Evolutionary conservation across 106 monocot species (phyloP), one percentile per base, ranked within the genome.

Genomic region (Gastrodia elata): DNA sequence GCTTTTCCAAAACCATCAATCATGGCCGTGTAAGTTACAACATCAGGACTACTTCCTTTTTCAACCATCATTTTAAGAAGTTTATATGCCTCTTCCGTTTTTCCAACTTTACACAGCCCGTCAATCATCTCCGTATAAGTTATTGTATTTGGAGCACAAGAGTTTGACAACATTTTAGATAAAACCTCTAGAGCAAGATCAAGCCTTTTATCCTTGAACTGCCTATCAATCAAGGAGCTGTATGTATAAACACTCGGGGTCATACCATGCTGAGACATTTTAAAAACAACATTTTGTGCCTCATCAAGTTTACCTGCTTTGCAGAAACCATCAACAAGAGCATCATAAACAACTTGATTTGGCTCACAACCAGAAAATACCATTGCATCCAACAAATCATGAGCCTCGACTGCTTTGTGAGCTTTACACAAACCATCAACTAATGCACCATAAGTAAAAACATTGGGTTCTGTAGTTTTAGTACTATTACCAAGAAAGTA

Each of bases 81-180:
- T 64, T 88, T 88, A 76, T 82, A 80, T 13, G 97, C 97, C 77
- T 93, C 91, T 2, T 93, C 85, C 36, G 79, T 84, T 74, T 93
- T 93, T 58, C 85, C 90, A 25, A 87, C 76, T 77, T 91, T 98
- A 79, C 93, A 98, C 18, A 98, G 88, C 32, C 97, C 97, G 75
- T 98, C 97, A 71, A 98, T 77, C 97, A 98, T 98, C 82, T 88
- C 93, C 4, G 97, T 98, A 49, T 98, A 98, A 70, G 90, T 93
- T 28, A 98, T 65, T 16, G 93, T 88, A 80, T 98, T 98, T 36
- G 97, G 97, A 74, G 79, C 74, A 79, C 90, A 90, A 71, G 90
- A 88, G 72, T 78, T 87, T 65, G 90, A 88, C 64, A 98, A 75
- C 97, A 98, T 98, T 80, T 82, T 83, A 27, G 93, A 86, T 38